Conservation (phyloP, 805 yeast genomes). For the Saturnispora ahearnii region DNA sequence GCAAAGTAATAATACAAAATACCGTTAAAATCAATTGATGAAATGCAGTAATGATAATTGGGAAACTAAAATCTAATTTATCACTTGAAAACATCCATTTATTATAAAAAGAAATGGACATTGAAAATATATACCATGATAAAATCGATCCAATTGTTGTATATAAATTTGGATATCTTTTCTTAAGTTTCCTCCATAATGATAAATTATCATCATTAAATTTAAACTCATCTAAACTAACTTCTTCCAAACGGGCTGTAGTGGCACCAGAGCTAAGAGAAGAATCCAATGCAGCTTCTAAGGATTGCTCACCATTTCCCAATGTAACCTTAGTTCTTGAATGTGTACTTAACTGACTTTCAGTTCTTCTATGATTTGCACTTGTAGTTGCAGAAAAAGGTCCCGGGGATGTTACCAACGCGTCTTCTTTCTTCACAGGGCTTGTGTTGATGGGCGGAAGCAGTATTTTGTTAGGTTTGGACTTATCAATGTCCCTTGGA, state of each 20-base stretch:
- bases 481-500: not conserved
- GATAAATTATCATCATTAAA: not conserved
- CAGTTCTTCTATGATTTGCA: conserved; percentile 4
- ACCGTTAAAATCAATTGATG: conserved; percentile 69
- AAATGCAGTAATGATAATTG: conserved; percentile 72
- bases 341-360: conserved; percentile 1
- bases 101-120: conserved; percentile 71
- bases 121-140: conserved; percentile 60
- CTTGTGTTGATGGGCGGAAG: not conserved
- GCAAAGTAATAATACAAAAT: conserved; percentile 40
- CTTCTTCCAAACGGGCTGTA: not conserved
- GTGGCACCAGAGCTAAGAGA: not conserved
- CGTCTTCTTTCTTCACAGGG: not conserved
- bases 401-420: not conserved
- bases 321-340: not conserved
- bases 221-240: not conserved
- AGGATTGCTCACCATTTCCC: not conserved
- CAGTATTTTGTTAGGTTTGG: not conserved
- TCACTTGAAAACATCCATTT: conserved; percentile 91
- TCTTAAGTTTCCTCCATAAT: conserved; percentile 10
- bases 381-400: conserved; percentile 1
- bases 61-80: conserved; percentile 71
- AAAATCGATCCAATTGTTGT: conserved; percentile 23
- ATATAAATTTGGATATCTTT: conserved; percentile 22
- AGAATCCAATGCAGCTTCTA: not conserved